These are phyloP conservation scores for Evernia prunastri DNA, from an alignment of 495 filamentous ascomycete genomes.

Conservation along the genomic window DNA sequence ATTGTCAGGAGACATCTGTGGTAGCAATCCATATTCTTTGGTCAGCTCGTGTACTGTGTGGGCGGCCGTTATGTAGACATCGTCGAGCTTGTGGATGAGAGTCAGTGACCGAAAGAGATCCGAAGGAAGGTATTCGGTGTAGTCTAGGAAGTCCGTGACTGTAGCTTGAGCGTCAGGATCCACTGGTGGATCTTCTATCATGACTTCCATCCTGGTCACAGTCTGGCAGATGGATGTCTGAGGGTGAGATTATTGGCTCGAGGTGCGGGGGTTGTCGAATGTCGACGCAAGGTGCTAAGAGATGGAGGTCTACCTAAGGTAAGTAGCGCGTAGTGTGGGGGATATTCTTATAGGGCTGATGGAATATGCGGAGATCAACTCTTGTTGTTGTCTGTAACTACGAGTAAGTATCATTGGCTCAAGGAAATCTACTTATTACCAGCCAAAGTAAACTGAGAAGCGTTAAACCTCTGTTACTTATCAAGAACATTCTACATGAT, in stretches of 20 bases:
- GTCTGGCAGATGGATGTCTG: not conserved
- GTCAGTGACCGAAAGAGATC: slow-evolving; percentile 87
- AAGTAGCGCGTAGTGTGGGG: not conserved
- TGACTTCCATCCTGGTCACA: slow-evolving; percentile 9
- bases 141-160: slow-evolving; percentile 92
- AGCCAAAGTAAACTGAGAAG: not conserved
- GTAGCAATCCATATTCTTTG: slow-evolving; percentile 65
- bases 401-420: too few species aligned
- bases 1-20: slow-evolving; percentile 47
- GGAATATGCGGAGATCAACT: not conserved
- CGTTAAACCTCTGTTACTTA: not conserved
- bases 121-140: slow-evolving; percentile 91
- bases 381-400: not conserved
- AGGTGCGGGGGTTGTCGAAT: not conserved
- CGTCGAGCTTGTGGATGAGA: slow-evolving; percentile 76
- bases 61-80: slow-evolving; percentile 59
- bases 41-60: slow-evolving; percentile 65
- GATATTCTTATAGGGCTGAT: not conserved
- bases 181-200: slow-evolving; percentile 11
- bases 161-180: slow-evolving; percentile 94
- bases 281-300: not conserved
- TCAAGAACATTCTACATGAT: not conserved
- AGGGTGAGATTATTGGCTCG: too few species aligned
- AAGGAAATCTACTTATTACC: not conserved
- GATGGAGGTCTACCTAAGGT: not conserved